Base-by-base conservation (phyloP, 2,329 filamentous ascomycete genomes). In the Alternaria triticimaculans region DNA sequence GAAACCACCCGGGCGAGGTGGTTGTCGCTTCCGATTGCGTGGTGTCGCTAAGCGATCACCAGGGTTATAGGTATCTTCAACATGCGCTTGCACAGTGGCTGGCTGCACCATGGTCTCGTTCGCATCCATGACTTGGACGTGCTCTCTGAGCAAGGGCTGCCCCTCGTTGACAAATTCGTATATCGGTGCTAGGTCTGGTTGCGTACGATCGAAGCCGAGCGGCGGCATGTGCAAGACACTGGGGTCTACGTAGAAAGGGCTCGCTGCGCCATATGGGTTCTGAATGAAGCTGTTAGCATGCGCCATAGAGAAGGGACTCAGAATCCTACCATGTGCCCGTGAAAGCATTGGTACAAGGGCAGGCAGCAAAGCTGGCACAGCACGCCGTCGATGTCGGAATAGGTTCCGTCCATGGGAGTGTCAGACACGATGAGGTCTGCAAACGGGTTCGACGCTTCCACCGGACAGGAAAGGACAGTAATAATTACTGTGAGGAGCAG, bases 1-100 rank as follows among this genome's bases (percentile, higher is more conserved):
- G 21, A 71, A 80, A 12, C 76, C 77, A 46, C 68, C 63, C 43
- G 62, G 62, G 18, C 72, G 66, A 49, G 73, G 72, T 58, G 72
- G 57, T 26, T 77, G 75, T 30, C 77, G 68, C 58, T 64, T 65
- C 18, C 61, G 58, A 33, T 12, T 26, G 46, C 58, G 25, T 21
- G 48, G 41, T 44, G 58, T 23, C 23, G 57, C 55, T n/a, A 66
- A 55, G 10, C 76, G 71, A 61, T 78, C 74, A 4, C 77, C 77
- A 28, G 71, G 70, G 10, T 66, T 71, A 50, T 80, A 79, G 37
- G 63, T 76, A 43, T 70, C 72, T 15, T 75, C 68, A 43, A 78
- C 55, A 48, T 77, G 71, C 8, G 57, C 65, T 41, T 72, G 68
- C 2, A 79, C 66, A 6, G 77, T 79, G 55, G 33, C 63, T 15